These are phyloP conservation scores for Cryptococcus floricola DNA, from an alignment of 1,284 basidiomycete genomes.

Conservation along the genomic window DNA sequence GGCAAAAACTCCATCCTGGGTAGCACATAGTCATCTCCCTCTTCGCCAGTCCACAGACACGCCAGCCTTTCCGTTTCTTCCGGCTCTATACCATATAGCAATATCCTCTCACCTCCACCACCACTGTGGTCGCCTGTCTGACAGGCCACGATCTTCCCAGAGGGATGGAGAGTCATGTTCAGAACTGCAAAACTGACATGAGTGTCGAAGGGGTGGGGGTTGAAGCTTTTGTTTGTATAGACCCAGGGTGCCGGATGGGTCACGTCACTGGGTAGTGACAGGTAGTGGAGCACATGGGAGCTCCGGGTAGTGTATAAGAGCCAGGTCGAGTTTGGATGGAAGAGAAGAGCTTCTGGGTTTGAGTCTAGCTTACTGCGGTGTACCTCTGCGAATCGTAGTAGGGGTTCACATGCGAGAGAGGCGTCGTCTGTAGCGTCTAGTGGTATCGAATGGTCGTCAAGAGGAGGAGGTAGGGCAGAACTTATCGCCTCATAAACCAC, in stretches of 20 bases:
- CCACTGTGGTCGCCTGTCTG: slow-evolving; percentile 49
- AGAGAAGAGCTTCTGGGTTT: slow-evolving; percentile 47
- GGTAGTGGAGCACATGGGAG: slow-evolving; percentile 38
- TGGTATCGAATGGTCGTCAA: slow-evolving; percentile 18
- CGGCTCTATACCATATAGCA: slow-evolving; percentile 37
- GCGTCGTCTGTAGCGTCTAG: slow-evolving; percentile 38
- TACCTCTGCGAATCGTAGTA: slow-evolving; percentile 30
- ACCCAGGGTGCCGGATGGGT: slow-evolving; percentile 11
- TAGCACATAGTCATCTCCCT: slow-evolving; percentile 45
- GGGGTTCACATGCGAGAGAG: slow-evolving; percentile 34
- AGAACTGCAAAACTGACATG: slow-evolving; percentile 58
- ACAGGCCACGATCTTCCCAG: slow-evolving; percentile 41
- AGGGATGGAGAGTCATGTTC: slow-evolving; percentile 53
- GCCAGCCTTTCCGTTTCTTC: slow-evolving; percentile 39
- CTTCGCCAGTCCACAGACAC: slow-evolving; percentile 43
- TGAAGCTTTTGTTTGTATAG: slow-evolving; percentile 38
- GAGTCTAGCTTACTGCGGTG: slow-evolving; percentile 30
- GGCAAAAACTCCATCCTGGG: slow-evolving; percentile 49
- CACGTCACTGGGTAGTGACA: slow-evolving; percentile 13
- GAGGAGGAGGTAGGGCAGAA: slow-evolving; percentile 2
- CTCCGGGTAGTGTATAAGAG: slow-evolving; percentile 40
- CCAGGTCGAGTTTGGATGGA: slow-evolving; percentile 29
- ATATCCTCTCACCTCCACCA: slow-evolving; percentile 33
- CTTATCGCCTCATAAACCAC: slow-evolving; percentile 33
- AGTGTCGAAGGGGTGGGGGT: slow-evolving; percentile 43